Evolutionary conservation across 768 basidiomycete species (phyloP).

Genomic region (Mycena amicta): DNA sequence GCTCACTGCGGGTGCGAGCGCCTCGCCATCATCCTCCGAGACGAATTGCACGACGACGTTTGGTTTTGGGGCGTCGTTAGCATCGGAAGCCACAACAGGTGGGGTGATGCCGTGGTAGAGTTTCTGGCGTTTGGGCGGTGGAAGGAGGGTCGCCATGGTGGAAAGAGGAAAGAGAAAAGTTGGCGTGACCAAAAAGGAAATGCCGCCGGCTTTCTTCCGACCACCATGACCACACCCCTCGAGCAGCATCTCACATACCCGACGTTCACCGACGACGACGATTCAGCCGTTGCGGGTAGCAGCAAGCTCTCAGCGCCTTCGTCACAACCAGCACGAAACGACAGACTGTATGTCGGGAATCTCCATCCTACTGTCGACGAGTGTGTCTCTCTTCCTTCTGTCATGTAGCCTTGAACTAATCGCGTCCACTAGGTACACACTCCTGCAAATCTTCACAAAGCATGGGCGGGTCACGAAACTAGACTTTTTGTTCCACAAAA

Average conservation of each 20-base stretch:
- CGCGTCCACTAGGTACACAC: constrained; percentile 74
- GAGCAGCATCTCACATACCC: background rate
- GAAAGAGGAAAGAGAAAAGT: background rate
- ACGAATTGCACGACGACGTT: constrained; percentile 92
- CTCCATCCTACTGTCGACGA: constrained; percentile 86
- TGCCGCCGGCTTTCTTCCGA: background rate
- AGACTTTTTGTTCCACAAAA: constrained; percentile 95
- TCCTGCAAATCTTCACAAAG: constrained; percentile 89
- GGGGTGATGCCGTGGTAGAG: constrained; percentile 74
- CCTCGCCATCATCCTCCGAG: constrained; percentile 79
- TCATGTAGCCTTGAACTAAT: too few relatives aligned
- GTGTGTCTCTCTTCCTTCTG: constrained; percentile 48
- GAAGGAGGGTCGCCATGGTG: constrained; percentile 80
- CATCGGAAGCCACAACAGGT: constrained; percentile 49
- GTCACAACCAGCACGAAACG: constrained; percentile 41
- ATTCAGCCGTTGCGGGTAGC: background rate
- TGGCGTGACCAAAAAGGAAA: background rate
- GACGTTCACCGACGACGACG: background rate
- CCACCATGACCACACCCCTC: constrained; percentile 7
- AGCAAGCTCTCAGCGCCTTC: background rate
- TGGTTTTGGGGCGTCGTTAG: constrained; percentile 51
- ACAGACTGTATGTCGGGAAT: constrained; percentile 90
- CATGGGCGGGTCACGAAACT: constrained; percentile 92
- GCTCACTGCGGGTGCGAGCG: constrained; percentile 86
- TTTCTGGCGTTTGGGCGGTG: constrained; percentile 88